Evolutionary conservation across 192 early-diverging fungal species (phyloP), one percentile per base, ranked within the genome.

Genomic region (Dimargaris xerosporica): DNA sequence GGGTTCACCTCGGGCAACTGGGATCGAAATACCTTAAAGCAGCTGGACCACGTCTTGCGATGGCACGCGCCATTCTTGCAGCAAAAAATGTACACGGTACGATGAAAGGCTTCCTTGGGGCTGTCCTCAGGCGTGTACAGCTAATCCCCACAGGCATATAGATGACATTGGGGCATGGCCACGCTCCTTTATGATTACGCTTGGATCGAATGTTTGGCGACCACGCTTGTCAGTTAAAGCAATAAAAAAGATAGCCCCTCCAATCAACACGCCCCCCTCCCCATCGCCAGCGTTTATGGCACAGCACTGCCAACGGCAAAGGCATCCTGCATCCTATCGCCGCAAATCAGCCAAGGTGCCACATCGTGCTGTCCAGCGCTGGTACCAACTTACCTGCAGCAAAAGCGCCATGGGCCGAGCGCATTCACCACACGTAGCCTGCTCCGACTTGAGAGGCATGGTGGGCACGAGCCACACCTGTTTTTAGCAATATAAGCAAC

Each of bases 51-150:
- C 2, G 71, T 61, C 28, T 72, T 69, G 44, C 71, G 75, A 62
- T 94, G 86, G 71, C 96, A 98, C 0, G 68, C 59, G 26, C 93
- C 92, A 39, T 84, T 85, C 63, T 87, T 89, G 74, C 96, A 99
- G 67, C 85, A 82, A 67, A 96, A 99, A 5, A 99, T 78, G 65
- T 94, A 96, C 10, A 97, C 68, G 60, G 84, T 84, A 44, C 96
- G 82, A 66, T 94, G 93, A 66, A 86, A 97, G 3, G 96, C 94
- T 64, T 90, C 84, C 0, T 67, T 64, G 0, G 89, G 85, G 25
- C 84, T 75, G 67, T 98, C 91, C 63, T 98, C 92, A 12, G 96
- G 92, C 1, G 92, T 89, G 62, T 93, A 98, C 7, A 98, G 68
- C 84, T 88, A 59, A n/a, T 52, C 11, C 9, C 15, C 50, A 21